These are phyloP conservation scores for Fonsecaea pedrosoi DNA, from an alignment of 2,329 filamentous ascomycete species.

Conservation along the genomic window DNA sequence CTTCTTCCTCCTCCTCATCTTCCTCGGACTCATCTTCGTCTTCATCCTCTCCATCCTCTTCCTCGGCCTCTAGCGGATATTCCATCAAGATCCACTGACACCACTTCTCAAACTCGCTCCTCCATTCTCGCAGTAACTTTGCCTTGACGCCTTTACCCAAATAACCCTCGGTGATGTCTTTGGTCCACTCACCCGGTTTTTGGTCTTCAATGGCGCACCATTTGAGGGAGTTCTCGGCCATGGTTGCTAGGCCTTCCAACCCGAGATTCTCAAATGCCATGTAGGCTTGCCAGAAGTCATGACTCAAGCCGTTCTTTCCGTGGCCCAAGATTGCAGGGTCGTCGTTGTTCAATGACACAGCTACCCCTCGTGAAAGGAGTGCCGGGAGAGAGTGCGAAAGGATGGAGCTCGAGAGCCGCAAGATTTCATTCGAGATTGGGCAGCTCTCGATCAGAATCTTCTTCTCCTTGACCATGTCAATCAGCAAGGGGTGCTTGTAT, in stretches of 20 bases:
- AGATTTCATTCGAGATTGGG: constrained; percentile 87
- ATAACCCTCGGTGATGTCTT: constrained; percentile 75
- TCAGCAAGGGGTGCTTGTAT: constrained; percentile 87
- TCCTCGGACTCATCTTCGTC: constrained; percentile 39
- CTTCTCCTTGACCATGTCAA: constrained; percentile 87
- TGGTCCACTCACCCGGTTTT: constrained; percentile 70
- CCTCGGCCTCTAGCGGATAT: constrained; percentile 63
- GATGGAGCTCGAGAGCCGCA: constrained; percentile 78
- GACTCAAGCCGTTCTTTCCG: constrained; percentile 79
- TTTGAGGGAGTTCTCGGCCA: constrained; percentile 90
- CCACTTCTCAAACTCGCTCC: constrained; percentile 82
- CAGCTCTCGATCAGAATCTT: constrained; percentile 88
- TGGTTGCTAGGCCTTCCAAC: constrained; percentile 79
- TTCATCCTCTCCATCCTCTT: constrained; percentile 45
- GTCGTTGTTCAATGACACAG: constrained; percentile 86
- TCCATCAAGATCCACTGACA: constrained; percentile 88
- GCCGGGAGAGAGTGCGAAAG: constrained; percentile 81
- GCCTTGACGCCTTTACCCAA: constrained; percentile 75
- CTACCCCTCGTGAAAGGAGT: constrained; percentile 80
- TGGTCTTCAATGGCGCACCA: constrained; percentile 91
- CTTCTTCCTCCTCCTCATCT: constrained; percentile 37
- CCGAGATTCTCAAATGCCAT: constrained; percentile 93
- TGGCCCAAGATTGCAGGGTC: constrained; percentile 89
- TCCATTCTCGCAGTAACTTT: constrained; percentile 77
- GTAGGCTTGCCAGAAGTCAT: constrained; percentile 93